Base-by-base conservation (phyloP, 169 alveolate species). In the Cryptosporidium xiaoi region DNA sequence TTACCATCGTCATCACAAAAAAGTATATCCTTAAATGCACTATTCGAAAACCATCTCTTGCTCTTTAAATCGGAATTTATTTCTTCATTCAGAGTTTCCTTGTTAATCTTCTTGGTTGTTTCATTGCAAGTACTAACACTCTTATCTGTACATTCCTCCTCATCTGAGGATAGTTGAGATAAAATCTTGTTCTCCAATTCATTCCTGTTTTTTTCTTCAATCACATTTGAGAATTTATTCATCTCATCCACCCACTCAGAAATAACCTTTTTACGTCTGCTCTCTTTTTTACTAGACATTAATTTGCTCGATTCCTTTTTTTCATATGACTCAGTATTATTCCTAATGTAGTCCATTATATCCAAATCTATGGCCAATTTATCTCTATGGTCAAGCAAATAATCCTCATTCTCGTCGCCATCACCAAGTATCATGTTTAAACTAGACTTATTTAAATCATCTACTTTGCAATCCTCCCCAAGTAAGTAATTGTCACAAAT, bases 291-390 rank as follows among this genome's bases (percentile, higher is more conserved):
- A 27, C 12, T 51, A 36, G 34, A 36, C 1, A 83, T 64, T 51
- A 68, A 67, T 33, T 64, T 82, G 18, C 71, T 53, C 64, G 20
- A 77, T 84, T 77, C 69, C 40, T 44, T 58, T 16, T 20, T 58
- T 2, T 46, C 82, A 67, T 31, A 82, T 46, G 53, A 56, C 8
- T 51, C 51, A 5, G 36, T 46, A 7, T 84, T 71, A 0, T 85
- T 92, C 20, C 83, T 83, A 44, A 92, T 65, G 31, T 89, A 69
- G 64, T 92, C 93, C 36, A 84, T 85, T 6, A 92, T 67, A 58
- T 91, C 94, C 55, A 92, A 84, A 67, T 92, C 94, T 20, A 92
- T 82, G 3, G 82, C 94, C 66, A 92, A 58, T 4, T 65, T 53
- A 40, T 65, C 65, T 18, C 64, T 64, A 51, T 69, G 66, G 55